Evolutionary conservation across 768 basidiomycete species (phyloP).

Genomic region (Sporobolomyces phaffii): DNA sequence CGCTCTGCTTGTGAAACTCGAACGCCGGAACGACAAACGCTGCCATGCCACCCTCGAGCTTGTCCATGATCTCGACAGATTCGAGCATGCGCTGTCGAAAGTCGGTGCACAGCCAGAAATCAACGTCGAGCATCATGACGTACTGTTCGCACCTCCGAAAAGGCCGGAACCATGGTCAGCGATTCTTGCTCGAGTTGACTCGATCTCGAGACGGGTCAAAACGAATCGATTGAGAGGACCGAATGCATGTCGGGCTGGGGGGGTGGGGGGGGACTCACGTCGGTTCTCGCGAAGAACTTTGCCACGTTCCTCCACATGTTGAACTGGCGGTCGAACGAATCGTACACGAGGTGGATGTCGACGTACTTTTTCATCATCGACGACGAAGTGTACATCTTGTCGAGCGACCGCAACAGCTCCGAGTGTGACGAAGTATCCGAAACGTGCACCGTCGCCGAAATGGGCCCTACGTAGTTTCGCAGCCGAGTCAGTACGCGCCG

Average conservation of each 20-base stretch:
- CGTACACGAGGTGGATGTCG: constrained; percentile 79
- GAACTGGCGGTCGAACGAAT: constrained; percentile 68
- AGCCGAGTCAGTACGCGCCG: too few relatives aligned
- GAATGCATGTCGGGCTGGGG: background rate
- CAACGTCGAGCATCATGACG: constrained; percentile 86
- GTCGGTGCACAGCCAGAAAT: constrained; percentile 77
- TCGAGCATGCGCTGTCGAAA: constrained; percentile 59
- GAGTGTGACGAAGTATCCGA: constrained; percentile 47
- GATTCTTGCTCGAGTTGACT: too few relatives aligned
- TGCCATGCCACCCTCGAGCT: constrained; percentile 54
- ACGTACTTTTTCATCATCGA: constrained; percentile 63
- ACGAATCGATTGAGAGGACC: background rate
- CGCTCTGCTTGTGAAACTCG: constrained; percentile 63
- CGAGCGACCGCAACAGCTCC: constrained; percentile 58
- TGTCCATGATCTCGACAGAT: constrained; percentile 49
- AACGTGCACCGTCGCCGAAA: constrained; percentile 76
- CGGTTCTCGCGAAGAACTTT: constrained; percentile 72
- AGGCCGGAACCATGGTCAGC: background rate
- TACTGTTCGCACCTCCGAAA: constrained; percentile 45
- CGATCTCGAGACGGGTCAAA: too few relatives aligned
- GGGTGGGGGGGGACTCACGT: constrained; percentile 42
- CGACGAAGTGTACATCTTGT: constrained; percentile 62
- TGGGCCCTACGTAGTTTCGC: too few relatives aligned
- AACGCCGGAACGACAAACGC: constrained; percentile 82
- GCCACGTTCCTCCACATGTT: constrained; percentile 87